Evolutionary conservation across 495 filamentous ascomycete species (phyloP), one percentile per base, ranked within the genome.

Genomic region (Podospora pseudocomata): DNA sequence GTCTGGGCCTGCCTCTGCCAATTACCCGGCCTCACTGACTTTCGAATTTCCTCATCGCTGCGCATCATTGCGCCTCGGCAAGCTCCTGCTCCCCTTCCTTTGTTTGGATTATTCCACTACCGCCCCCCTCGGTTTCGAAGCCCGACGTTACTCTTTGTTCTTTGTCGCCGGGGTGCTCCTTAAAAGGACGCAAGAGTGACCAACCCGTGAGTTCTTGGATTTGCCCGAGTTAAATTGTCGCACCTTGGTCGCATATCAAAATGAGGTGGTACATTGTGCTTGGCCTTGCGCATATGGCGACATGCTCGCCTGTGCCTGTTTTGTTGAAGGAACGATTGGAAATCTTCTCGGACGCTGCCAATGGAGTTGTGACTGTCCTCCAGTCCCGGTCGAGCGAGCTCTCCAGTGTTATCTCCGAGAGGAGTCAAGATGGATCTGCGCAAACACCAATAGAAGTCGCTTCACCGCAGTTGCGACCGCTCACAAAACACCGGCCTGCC

Each of bases 261-360:
- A 77, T 75, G 75, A 77, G 69, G 65, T 5, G 56, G 28, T 73
- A 58, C 20, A 39, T 71, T 58, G 69, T 68, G 15, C 61, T 75
- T 34, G 27, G 67, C 58, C 34, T 65, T 13, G 73, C 72, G 55
- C 67, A 67, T 6, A 13, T 73, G 18, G 73, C 65, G 5, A 30
- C 60, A 13, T 71, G 70, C 19, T 70, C 69, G n/a, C 73, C 75
- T 5, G 27, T 69, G 5, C 61, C 65, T 0, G 1, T 69, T 16
- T 15, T 54, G 30, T 5, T 68, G 16, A 27, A 60, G 19, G 59
- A 63, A n/a, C 7, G 20, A 15, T 49, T 68, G 57, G 68, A 70
- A 6, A 5, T 66, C 6, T 20, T 63, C 20, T 62, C 64, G 27
- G 60, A 19, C 19, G 23, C 63, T 19, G n/a, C n/a, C 32, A 54